Evolutionary conservation across 495 filamentous ascomycete genomes (phyloP).

Genomic region (Xylaria nigripes): DNA sequence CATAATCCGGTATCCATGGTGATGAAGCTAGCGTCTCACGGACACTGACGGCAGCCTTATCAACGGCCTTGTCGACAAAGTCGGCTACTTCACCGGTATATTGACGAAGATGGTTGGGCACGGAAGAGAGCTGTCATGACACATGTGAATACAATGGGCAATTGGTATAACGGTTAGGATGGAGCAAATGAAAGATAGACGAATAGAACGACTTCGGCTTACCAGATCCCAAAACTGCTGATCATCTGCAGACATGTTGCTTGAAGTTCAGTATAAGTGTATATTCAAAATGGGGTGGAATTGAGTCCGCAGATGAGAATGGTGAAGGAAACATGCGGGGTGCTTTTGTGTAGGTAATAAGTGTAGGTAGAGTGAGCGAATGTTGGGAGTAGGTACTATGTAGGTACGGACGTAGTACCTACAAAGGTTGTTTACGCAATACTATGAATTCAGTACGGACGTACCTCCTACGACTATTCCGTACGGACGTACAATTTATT

Average conservation of each 20-base stretch:
- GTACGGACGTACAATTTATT: no score
- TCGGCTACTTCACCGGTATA: constrained; percentile 62
- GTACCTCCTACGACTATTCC: no score
- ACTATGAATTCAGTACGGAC: no score
- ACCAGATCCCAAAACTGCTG: constrained; percentile 56
- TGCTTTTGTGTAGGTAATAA: background rate
- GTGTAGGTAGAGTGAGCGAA: no score
- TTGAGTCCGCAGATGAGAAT: background rate
- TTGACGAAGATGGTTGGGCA: constrained; percentile 60
- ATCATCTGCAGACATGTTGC: constrained; percentile 52
- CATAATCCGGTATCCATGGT: constrained; percentile 60
- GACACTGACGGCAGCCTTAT: constrained; percentile 54
- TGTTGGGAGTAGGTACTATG: no score
- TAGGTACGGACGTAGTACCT: no score
- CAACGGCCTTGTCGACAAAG: constrained; percentile 67
- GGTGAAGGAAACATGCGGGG: background rate
- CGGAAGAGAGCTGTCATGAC: constrained; percentile 56
- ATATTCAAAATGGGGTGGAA: background rate
- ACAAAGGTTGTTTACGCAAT: no score
- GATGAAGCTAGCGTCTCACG: constrained; percentile 55
- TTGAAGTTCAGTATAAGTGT: background rate
- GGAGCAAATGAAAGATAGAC: constrained; percentile 1
- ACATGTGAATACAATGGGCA: background rate
- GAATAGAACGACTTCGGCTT: constrained; percentile 21
- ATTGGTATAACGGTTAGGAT: background rate